phyloP scores from a whole-genome alignment of 306 rosid species.

The Lathyrus tuberosus region DNA sequence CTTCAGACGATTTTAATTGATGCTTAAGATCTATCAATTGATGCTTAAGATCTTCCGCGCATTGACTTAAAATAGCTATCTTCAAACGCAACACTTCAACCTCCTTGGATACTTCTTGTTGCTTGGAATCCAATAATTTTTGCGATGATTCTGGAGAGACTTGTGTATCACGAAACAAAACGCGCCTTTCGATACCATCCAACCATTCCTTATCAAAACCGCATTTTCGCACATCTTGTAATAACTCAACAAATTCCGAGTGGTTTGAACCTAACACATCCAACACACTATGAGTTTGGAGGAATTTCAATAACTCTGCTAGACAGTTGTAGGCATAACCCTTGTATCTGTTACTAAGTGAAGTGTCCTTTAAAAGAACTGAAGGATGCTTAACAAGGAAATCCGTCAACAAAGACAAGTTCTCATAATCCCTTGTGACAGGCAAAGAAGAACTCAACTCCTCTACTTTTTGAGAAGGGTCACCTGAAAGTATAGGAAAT shows the following conservation, averaged over 20 bases:
- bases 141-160: not conserved
- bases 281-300: constrained; percentile 7
- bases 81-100: no score
- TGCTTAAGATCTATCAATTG: no score
- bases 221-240: not conserved
- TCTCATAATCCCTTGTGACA: not conserved
- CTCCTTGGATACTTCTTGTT: not conserved
- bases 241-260: constrained; percentile 5
- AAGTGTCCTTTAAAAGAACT: not conserved
- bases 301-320: constrained; percentile 13
- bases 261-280: not conserved
- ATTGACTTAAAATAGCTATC: no score
- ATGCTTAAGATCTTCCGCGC: no score
- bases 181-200: not conserved
- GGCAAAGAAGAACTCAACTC: no score
- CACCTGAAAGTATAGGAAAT: not conserved
- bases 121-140: not conserved
- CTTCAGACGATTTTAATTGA: no score
- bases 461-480: not conserved
- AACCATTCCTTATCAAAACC: not conserved
- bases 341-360: not conserved
- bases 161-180: not conserved
- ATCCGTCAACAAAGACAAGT: not conserved
- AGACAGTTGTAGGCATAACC: not conserved
- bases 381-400: not conserved